Evolutionary conservation across 768 basidiomycete species (phyloP).

Genomic region (Boletus bicolor): DNA sequence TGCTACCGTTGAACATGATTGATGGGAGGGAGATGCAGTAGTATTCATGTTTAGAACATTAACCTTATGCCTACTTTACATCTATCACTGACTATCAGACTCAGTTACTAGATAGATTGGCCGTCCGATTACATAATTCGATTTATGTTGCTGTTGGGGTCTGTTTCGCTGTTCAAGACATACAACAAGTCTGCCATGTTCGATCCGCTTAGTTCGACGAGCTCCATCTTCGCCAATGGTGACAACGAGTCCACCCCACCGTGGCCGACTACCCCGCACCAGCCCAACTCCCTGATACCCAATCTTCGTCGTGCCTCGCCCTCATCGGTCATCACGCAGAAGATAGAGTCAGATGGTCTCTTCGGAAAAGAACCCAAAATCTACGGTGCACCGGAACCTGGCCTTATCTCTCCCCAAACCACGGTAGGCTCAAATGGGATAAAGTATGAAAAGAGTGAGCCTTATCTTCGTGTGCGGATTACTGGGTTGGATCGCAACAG

Average conservation of each 20-base stretch:
- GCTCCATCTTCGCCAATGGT: constrained; percentile 51
- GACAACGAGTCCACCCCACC: constrained; percentile 47
- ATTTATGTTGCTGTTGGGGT: not conserved
- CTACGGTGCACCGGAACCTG: constrained; percentile 82
- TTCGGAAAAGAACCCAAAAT: constrained; percentile 83
- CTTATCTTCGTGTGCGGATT: constrained; percentile 86
- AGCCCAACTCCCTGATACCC: constrained; percentile 67
- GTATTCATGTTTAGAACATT: not conserved
- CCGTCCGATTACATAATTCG: constrained; percentile 17
- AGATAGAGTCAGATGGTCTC: constrained; percentile 50
- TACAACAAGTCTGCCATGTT: constrained; percentile 43
- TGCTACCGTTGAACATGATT: constrained; percentile 53
- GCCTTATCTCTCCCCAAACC: constrained; percentile 73
- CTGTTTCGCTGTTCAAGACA: not conserved
- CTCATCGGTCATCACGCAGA: constrained; percentile 46
- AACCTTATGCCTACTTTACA: not conserved
- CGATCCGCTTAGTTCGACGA: constrained; percentile 66
- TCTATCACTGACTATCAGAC: not conserved
- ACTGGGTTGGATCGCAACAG: constrained; percentile 92
- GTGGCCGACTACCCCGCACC: constrained; percentile 81
- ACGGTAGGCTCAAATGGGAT: constrained; percentile 65
- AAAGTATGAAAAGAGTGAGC: constrained; percentile 71
- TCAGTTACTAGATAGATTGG: not conserved
- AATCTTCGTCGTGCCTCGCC: constrained; percentile 63
- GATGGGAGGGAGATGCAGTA: constrained; percentile 6